Conservation (phyloP, 2,329 filamentous ascomycete species). For the Remersonia thermophila region DNA sequence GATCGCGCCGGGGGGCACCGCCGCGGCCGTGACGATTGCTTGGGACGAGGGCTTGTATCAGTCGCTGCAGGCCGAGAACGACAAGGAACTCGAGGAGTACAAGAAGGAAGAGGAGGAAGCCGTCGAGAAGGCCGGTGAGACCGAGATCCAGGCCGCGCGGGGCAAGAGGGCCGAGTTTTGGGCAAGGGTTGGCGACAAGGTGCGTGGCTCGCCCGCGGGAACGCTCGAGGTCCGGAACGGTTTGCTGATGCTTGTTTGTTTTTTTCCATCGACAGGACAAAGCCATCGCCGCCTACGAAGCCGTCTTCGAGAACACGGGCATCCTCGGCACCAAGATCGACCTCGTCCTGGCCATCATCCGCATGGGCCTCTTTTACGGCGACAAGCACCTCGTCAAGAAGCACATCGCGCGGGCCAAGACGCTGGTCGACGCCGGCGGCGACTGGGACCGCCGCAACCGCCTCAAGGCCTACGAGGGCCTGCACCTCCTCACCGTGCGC, state of each 20-base stretch:
- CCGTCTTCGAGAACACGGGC: slow-evolving; percentile 91
- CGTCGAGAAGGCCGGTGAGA: slow-evolving; percentile 89
- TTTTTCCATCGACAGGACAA: slow-evolving; percentile 63
- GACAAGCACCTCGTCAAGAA: slow-evolving; percentile 89
- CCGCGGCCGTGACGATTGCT: slow-evolving; percentile 55
- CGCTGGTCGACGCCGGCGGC: slow-evolving; percentile 84
- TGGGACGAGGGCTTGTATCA: slow-evolving; percentile 90
- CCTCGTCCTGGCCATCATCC: slow-evolving; percentile 89
- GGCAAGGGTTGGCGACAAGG: slow-evolving; percentile 93
- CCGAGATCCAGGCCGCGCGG: slow-evolving; percentile 81
- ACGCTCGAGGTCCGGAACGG: too few species aligned
- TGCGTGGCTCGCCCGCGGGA: slow-evolving; percentile 32
- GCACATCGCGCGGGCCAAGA: slow-evolving; percentile 78
- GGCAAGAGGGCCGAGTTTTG: slow-evolving; percentile 95
- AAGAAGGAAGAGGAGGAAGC: slow-evolving; percentile 90
- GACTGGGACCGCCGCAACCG: slow-evolving; percentile 98
- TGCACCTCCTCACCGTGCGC: slow-evolving; percentile 84
- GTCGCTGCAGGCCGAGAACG: slow-evolving; percentile 63
- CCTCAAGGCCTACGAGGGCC: slow-evolving; percentile 94
- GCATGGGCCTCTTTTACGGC: slow-evolving; percentile 89
- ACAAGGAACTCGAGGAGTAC: slow-evolving; percentile 60
- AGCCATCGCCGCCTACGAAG: slow-evolving; percentile 84
- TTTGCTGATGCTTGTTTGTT: too few species aligned
- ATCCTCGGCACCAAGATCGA: slow-evolving; percentile 96
- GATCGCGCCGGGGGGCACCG: slow-evolving; percentile 58